Conservation (phyloP, 495 filamentous ascomycete genomes). For the Penicillium silybi region DNA sequence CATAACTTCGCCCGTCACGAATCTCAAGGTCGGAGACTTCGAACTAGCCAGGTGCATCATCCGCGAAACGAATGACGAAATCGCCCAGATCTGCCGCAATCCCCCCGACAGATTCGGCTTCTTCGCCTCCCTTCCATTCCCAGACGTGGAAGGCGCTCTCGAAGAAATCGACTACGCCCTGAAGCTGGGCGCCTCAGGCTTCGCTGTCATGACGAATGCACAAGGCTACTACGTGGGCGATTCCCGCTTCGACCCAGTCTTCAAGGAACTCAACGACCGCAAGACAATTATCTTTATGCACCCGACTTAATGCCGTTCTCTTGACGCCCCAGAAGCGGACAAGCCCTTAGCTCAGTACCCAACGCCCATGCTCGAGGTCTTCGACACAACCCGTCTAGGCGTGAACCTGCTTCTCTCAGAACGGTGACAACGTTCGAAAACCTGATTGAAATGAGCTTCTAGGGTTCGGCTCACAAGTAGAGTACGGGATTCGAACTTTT, state of each 20-base stretch:
- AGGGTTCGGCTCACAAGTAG: no score
- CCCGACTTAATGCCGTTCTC: constrained; percentile 1
- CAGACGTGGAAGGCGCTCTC: constrained; percentile 1
- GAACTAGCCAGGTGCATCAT: neutral
- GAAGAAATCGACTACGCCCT: constrained; percentile 4
- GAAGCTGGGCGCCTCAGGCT: neutral
- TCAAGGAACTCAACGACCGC: neutral
- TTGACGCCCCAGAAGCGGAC: neutral
- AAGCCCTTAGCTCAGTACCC: constrained; percentile 2
- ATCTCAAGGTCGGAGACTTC: neutral
- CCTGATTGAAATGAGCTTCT: no score
- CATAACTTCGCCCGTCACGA: constrained; percentile 2
- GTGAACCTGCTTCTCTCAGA: no score
- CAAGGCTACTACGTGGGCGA: constrained; percentile 2
- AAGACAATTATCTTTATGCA: constrained; percentile 3
- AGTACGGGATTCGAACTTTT: no score
- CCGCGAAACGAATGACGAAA: no score
- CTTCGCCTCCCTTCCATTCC: constrained; percentile 1
- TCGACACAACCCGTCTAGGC: no score
- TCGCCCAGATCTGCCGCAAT: no score
- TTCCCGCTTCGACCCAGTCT: constrained; percentile 1
- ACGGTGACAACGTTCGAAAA: no score
- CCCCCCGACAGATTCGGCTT: neutral
- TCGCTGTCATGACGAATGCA: constrained; percentile 2
- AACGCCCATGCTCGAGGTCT: no score